Percentiles rank a stretch among this genome's conserved stretches.
Evolutionary conservation across 1,139 yeast genomes (phyloP).

Genomic region (Sugiyamaella neomexicana): DNA sequence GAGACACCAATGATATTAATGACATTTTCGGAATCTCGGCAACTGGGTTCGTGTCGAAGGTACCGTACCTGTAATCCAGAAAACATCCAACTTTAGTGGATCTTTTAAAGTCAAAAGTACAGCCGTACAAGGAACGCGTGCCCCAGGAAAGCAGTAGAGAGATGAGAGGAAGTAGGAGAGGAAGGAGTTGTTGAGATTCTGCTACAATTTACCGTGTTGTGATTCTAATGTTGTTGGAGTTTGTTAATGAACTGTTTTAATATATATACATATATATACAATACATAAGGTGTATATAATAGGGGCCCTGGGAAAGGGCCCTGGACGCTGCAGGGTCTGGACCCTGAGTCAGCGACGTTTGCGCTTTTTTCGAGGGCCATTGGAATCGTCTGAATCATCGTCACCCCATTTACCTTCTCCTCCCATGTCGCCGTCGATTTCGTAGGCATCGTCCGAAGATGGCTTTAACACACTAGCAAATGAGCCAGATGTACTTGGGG

Average conservation of each 20-base stretch:
- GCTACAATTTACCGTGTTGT: too few species aligned
- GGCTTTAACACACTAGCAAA: constrained; percentile 4
- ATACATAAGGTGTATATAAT: too few species aligned
- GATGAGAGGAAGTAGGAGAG: too few species aligned
- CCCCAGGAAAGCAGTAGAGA: too few species aligned
- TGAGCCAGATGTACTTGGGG: neutral
- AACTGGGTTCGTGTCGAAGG: neutral
- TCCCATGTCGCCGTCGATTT: constrained; percentile 10
- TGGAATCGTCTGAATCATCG: neutral
- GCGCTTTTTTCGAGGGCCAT: neutral
- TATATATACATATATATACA: too few species aligned
- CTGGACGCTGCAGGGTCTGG: too few species aligned
- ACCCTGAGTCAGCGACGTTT: neutral
- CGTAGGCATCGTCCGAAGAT: constrained; percentile 2
- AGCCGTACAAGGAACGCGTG: neutral
- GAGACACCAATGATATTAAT: constrained; percentile 6
- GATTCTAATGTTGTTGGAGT: too few species aligned
- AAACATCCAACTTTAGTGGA: neutral
- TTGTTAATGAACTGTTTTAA: too few species aligned
- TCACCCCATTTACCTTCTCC: constrained; percentile 15
- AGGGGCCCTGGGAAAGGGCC: too few species aligned
- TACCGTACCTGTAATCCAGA: neutral
- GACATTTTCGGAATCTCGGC: constrained; percentile 4
- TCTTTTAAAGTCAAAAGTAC: too few species aligned
- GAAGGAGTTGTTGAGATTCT: too few species aligned